These are phyloP conservation scores for Trichoderma semiorbis DNA, from an alignment of 2,329 filamentous ascomycete genomes.

Conservation along the genomic window DNA sequence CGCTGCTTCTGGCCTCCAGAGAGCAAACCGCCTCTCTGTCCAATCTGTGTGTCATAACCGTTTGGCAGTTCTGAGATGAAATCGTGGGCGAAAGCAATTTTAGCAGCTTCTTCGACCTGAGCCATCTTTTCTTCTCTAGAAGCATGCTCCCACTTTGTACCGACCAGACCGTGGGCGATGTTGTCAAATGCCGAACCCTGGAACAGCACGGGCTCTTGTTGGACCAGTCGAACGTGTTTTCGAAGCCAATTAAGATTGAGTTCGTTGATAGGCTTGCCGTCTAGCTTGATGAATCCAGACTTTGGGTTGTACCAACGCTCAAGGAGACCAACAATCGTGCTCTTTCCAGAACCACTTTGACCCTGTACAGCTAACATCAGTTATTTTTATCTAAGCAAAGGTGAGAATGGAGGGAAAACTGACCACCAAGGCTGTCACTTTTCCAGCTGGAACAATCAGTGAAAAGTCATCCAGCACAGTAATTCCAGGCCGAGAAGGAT, in stretches of 20 bases:
- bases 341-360: conserved; percentile 38
- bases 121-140: conserved; percentile 40
- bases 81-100: conserved; percentile 48
- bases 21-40: conserved; percentile 59
- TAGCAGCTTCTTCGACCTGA: conserved; percentile 45
- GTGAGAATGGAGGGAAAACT: conserved; percentile 6
- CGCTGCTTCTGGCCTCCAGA: conserved; percentile 66
- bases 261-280: conserved; percentile 32
- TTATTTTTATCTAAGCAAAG: not conserved
- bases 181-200: conserved; percentile 52
- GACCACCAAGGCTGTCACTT: conserved; percentile 42
- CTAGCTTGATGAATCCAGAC: conserved; percentile 35
- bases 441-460: conserved; percentile 42
- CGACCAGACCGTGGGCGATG: conserved; percentile 48
- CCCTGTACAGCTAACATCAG: conserved; percentile 25
- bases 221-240: conserved; percentile 37
- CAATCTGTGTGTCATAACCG: conserved; percentile 54
- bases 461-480: conserved; percentile 42
- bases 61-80: conserved; percentile 47
- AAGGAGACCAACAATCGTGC: conserved; percentile 38
- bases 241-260: conserved; percentile 40
- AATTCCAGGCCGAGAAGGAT: conserved; percentile 42
- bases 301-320: conserved; percentile 39
- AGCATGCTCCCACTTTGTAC: conserved; percentile 37
- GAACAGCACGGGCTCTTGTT: conserved; percentile 45